These are phyloP conservation scores for Fallopia convolvulus DNA, from an alignment of 148 eudicot genomes.

Conservation along the genomic window DNA sequence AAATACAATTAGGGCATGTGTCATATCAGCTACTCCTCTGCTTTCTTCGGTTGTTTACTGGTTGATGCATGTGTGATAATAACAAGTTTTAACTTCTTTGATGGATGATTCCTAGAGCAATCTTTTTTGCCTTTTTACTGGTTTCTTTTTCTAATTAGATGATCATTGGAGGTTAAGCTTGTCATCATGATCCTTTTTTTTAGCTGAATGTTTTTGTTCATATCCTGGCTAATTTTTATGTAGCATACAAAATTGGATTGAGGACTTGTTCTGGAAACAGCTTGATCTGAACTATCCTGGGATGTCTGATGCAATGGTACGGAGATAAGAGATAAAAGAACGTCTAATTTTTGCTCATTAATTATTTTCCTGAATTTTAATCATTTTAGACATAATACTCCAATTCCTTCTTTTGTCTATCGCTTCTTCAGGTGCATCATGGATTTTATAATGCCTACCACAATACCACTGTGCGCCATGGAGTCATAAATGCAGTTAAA, in stretches of 20 bases:
- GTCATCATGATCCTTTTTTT: not conserved
- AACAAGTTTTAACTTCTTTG: no score
- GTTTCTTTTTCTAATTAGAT: not conserved
- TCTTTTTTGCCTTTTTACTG: not conserved
- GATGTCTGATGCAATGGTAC: conserved; percentile 67
- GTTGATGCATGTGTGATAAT: no score
- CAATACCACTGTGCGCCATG: conserved; percentile 72
- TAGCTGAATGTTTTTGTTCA: conserved; percentile 2
- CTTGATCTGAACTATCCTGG: conserved; percentile 83
- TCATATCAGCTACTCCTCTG: no score
- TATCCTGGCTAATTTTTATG: not conserved
- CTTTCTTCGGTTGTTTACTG: no score
- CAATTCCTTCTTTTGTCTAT: not conserved
- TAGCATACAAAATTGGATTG: conserved; percentile 93
- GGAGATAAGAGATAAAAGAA: not conserved
- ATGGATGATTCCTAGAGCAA: not conserved
- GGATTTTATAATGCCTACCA: conserved; percentile 94
- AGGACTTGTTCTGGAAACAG: conserved; percentile 93
- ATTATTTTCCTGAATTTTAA: not conserved
- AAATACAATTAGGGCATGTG: not conserved
- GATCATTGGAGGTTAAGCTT: not conserved
- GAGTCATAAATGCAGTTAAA: conserved; percentile 55
- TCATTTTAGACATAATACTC: not conserved
- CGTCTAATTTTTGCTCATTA: not conserved
- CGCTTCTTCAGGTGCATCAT: conserved; percentile 71